These are phyloP conservation scores for Asclepias syriaca DNA, from an alignment of 257 asterid genomes.

Conservation along the genomic window DNA sequence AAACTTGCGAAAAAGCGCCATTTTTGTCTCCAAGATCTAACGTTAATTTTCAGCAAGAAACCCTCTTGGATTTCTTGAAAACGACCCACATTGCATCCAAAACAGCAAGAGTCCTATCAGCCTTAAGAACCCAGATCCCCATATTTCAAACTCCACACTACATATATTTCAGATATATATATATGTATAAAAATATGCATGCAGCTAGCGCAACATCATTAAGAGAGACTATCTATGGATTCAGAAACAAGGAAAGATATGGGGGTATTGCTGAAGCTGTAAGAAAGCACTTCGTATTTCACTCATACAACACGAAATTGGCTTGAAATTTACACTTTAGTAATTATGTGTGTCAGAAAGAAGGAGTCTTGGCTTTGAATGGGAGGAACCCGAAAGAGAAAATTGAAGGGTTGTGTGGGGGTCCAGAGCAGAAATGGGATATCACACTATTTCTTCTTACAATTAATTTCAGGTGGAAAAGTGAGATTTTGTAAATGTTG, in stretches of 20 bases:
- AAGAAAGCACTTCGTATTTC: constrained; percentile 15
- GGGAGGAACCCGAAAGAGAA: constrained; percentile 26
- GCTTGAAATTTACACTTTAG: constrained; percentile 18
- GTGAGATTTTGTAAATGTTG: constrained; percentile 12
- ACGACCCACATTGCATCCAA: constrained; percentile 13
- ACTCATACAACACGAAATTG: background rate
- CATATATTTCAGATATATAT: background rate
- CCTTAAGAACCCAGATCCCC: constrained; percentile 2
- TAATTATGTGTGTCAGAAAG: constrained; percentile 12
- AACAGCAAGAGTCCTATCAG: constrained; percentile 7
- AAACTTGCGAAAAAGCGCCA: constrained; percentile 29
- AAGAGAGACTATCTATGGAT: constrained; percentile 13
- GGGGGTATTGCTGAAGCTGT: constrained; percentile 24
- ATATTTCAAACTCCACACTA: background rate
- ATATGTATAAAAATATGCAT: background rate
- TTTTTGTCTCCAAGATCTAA: constrained; percentile 16
- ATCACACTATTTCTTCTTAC: background rate
- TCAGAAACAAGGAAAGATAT: constrained; percentile 14
- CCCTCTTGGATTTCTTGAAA: background rate
- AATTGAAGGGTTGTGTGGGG: constrained; percentile 9
- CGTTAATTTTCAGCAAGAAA: constrained; percentile 6
- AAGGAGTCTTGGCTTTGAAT: constrained; percentile 21
- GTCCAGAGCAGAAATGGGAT: constrained; percentile 14
- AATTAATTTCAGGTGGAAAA: constrained; percentile 5
- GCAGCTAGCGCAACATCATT: background rate